Evolutionary conservation across 2,329 filamentous ascomycete genomes (phyloP), one percentile per base, ranked within the genome.

Genomic region (Biscogniauxia mediterranea): DNA sequence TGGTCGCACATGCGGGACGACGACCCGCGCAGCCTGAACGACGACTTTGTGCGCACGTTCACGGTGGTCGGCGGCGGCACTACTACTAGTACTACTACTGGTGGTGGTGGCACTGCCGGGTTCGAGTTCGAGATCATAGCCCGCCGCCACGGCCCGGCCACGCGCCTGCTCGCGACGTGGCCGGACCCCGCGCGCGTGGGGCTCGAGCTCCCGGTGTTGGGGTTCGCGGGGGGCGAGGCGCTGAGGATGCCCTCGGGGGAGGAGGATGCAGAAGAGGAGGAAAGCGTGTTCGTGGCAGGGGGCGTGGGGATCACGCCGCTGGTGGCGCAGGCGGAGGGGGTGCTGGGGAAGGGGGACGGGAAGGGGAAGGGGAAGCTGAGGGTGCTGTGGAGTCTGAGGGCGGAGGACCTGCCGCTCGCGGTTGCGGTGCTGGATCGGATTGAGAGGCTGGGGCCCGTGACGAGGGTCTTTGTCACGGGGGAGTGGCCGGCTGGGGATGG

Each of bases 251-350:
- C 72, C 17, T 32, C 1, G 60, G 42, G 1, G 15, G 38, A 4
- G 56, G 25, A 7, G 32, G 50, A 15, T n/a, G 5, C 78, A 80
- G 2, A n/a, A n/a, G 68, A 68, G 17, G 70, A 75, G 5, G 65
- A 77, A 38, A 75, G 77, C 1, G 75, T 86, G 0, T 95, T 93
- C 66, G 75, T 96, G 3, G 91, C 91, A 5, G 91, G 85, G 0
- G 92, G 92, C 2, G 90, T 96, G 6, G 92, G 92, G 0, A 91
- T 96, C 63, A 96, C 92, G 26, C 92, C 92, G 1, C 68, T 95
- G 3, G 78, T 96, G n/a, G 86, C 87, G 0, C 89, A 92, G 67
- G 80, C 87, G n/a, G 69, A 70, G 0, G 78, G 76, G 0, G 74
- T 82, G 5, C 71, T 92, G 0, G 64, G 77, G 5, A 3, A 57